Base-by-base conservation (phyloP, 2,329 filamentous ascomycete species). In the Penicillium brevicompactum region DNA sequence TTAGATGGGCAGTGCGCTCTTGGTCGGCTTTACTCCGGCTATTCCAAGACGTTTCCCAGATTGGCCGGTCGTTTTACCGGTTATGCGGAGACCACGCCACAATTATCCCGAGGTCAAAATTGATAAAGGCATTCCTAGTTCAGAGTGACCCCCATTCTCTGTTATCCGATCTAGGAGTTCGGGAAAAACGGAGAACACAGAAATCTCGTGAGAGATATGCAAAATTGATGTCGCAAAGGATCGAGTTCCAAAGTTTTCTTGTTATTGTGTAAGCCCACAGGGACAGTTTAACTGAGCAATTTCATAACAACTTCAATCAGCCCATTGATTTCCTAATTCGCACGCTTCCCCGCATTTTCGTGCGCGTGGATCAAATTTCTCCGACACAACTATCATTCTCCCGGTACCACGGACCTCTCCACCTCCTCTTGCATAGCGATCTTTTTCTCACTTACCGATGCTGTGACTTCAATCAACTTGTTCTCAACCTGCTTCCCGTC, bases 401-500 rank as follows among this genome's bases (percentile, higher is more conserved):
- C 32, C 32, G 32, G 32, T 14, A 14, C 14, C 14, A 4, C n/a
- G n/a, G 8, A 9, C 14, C 9, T 22, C 13, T 38, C 18, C 2
- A 27, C 34, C 11, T 48, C 27, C 9, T 9, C 24, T 11, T 24
- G n/a, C 10, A 46, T 45, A 5, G 22, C 45, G 10, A 53, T 22
- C 10, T 49, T 49, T 16, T 46, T 49, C 45, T 53, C 49, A 2
- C 38, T n/a, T 14, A 21, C 32, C 22, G 54, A 38, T 30, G 32
- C 40, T 1, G 54, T 41, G 0, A 11, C n/a, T 22, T 18, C 54
- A 32, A 53, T 40, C 14, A 56, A 47, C 18, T 42, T 53, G 16
- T 52, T 31, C 9, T 46, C 53, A n/a, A 48, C 44, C 5, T 69
- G 53, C 16, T 66, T 59, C 1, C 68, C 68, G 58, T 71, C 68